Base-by-base conservation (phyloP, 495 filamentous ascomycete species). In the Amniculicola lignicola region DNA sequence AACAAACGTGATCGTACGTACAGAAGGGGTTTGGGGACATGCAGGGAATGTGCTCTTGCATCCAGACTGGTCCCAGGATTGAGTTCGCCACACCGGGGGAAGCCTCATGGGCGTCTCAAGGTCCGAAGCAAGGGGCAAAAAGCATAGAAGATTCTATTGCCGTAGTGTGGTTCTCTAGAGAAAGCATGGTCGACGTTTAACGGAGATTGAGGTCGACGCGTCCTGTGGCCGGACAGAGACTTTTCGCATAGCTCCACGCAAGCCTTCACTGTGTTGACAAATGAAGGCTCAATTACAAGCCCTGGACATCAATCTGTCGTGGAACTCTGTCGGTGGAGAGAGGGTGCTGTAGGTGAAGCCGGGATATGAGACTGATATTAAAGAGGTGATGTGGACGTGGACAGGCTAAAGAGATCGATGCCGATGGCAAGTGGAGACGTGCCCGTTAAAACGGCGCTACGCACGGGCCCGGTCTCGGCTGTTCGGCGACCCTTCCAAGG, bases 321-420 rank as follows among this genome's bases (percentile, higher is more conserved):
- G 40, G 16, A 3, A 52, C 56, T n/a, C 45, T 19, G 54, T 22
- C 12, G 18, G 16, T 25, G 27, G 47, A 35, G 35, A 40, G 25
- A n/a, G n/a, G 18, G 39, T 31, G 42, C 21, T 60, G 57, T 47
- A 39, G 21, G 42, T 29, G 42, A 49, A 43, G 49, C 50, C 19
- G 42, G 57, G 50, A 54, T 60, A 60, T 60, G 57, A 45, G 39
- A 16, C 41, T 44, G 57, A 60, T 60, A 60, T 54, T 54, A 54
- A 54, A 36, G 43, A 29, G 25, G 50, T 43, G 57, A 54, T 42
- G 57, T 60, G 50, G 19, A 37, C 39, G 39, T 42, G 40, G 57
- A 54, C 54, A 60, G 57, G 57, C 57, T 60, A 60, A 60, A 60
- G 25, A 50, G 44, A n/a, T n/a, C 23, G 27, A 38, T 23, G 18